These are phyloP conservation scores for Aspergillus terreus DNA, from an alignment of 2,329 filamentous ascomycete species.

Conservation along the genomic window DNA sequence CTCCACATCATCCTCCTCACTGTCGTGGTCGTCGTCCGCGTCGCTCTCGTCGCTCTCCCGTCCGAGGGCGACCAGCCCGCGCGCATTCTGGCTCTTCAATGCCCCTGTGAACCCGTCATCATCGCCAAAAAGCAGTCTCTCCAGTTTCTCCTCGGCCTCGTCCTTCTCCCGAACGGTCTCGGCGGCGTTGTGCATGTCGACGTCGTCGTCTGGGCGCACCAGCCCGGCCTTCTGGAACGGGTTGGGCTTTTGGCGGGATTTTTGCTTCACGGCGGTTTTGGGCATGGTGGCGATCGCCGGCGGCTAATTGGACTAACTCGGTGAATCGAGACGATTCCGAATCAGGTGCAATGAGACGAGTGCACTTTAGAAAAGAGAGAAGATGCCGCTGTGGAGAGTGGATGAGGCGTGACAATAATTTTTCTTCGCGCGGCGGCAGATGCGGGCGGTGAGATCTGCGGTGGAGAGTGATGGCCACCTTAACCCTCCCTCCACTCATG, in stretches of 20 bases:
- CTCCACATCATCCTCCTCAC: slow-evolving; percentile 35
- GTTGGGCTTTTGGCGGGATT: slow-evolving; percentile 23
- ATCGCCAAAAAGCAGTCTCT: slow-evolving; percentile 84
- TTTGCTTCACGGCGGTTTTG: slow-evolving; percentile 26
- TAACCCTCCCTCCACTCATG: too few species aligned
- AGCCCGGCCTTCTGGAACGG: slow-evolving; percentile 20
- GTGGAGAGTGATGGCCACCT: too few species aligned
- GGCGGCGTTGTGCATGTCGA: slow-evolving; percentile 24
- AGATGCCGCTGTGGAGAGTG: not conserved
- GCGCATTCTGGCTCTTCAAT: slow-evolving; percentile 57
- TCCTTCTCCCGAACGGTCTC: slow-evolving; percentile 61
- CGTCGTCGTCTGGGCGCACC: slow-evolving; percentile 18
- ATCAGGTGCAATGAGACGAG: not conserved
- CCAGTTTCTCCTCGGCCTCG: slow-evolving; percentile 77
- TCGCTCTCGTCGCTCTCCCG: not conserved
- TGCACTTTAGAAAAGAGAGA: not conserved
- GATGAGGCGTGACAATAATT: slow-evolving; percentile 25
- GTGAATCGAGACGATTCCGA: not conserved
- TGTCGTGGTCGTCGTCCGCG: slow-evolving; percentile 22
- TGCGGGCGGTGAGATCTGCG: slow-evolving; percentile 25
- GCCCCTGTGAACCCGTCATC: slow-evolving; percentile 74
- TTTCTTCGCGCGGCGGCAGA: slow-evolving; percentile 29
- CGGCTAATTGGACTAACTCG: not conserved
- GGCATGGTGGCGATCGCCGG: slow-evolving; percentile 19
- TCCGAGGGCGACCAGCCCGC: slow-evolving; percentile 37